A percentile compares a stretch with the other conserved stretches of the same genome.
Conservation (phyloP, 2,329 filamentous ascomycete species). For the Calonectria naviculata region DNA sequence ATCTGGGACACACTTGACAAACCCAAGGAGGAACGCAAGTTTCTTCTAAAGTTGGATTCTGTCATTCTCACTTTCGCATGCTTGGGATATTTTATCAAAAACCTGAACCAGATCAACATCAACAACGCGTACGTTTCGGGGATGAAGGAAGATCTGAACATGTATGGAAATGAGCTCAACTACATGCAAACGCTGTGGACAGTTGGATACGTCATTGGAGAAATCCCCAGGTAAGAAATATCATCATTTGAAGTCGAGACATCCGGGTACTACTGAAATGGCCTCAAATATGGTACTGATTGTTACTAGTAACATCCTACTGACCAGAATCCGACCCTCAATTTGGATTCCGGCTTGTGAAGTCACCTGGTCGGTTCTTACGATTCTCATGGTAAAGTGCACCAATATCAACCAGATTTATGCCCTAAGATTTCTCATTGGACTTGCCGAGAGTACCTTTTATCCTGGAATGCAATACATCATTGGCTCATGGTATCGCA, state of each 20-base stretch:
- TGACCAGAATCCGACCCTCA: constrained; percentile 51
- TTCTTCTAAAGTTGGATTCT: constrained; percentile 56
- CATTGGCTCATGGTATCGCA: constrained; percentile 56
- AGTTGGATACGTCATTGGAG: constrained; percentile 66
- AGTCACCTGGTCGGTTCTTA: constrained; percentile 42
- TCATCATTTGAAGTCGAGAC: too few species aligned
- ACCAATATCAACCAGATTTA: constrained; percentile 51
- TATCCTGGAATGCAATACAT: constrained; percentile 53
- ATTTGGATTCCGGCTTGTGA: constrained; percentile 55
- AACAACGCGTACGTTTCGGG: constrained; percentile 54
- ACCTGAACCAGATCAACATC: constrained; percentile 48
- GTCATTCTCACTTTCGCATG: constrained; percentile 51
- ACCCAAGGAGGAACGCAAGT: constrained; percentile 51
- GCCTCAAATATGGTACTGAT: neutral
- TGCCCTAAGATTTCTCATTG: constrained; percentile 55
- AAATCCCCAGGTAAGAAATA: constrained; percentile 43
- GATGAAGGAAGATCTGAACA: constrained; percentile 62
- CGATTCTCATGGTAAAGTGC: constrained; percentile 51
- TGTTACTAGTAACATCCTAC: constrained; percentile 42
- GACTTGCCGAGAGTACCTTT: constrained; percentile 50
- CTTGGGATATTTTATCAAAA: constrained; percentile 52
- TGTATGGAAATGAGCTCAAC: constrained; percentile 60
- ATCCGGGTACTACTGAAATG: neutral
- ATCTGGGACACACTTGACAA: constrained; percentile 62
- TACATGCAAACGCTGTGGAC: constrained; percentile 66